Evolutionary conservation across 345 rosid genomes (phyloP), one percentile per base, ranked within the genome.

Genomic region (Linum usitatissimum): DNA sequence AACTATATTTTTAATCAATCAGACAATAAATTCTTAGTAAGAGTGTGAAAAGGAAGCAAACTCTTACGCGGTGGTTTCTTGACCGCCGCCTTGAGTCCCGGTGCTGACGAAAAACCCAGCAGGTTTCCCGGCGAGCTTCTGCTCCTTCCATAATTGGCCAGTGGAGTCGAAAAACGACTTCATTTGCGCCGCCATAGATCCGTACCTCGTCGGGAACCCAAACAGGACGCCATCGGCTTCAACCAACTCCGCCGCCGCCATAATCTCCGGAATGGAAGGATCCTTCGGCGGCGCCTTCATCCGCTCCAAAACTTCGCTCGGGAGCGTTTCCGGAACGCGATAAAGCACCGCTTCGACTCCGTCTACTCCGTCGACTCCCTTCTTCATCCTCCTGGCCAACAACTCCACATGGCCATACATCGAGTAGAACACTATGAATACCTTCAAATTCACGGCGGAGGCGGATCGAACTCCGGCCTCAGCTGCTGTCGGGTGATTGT

Each of bases 181-280:
- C 87, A 85, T 82, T 72, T 88, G 92, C 12, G 96, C 87, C 8
- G 90, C 90, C 96, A 88, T 88, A 55, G 77, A 79, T 0, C 96
- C 92, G 59, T 79, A 88, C 77, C 96, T 83, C 21, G 90, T 82
- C 39, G 96, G 96, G 34, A 88, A 88, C 20, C 96, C 92, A 61
- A 88, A 85, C 71, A 82, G 18, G 54, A 79, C 42, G 12, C 90
- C 90, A 68, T 88, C 96, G 6, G 87, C 90, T 19, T 38, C 74
- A 30, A 61, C 79, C 76, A 85, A 56, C 21, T 82, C 90, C 68
- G 61, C 77, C 20, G 81, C 77, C 20, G 80, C 79, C 67, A 76
- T 63, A 0, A 88, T 79, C 75, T 71, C 82, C 65, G 86, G 88
- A 7, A 85, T 60, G 63, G 66, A 81, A 9, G 28, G 30, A 51